Conservation (phyloP, 106 monocot species). For the Platanthera zijinensis region DNA sequence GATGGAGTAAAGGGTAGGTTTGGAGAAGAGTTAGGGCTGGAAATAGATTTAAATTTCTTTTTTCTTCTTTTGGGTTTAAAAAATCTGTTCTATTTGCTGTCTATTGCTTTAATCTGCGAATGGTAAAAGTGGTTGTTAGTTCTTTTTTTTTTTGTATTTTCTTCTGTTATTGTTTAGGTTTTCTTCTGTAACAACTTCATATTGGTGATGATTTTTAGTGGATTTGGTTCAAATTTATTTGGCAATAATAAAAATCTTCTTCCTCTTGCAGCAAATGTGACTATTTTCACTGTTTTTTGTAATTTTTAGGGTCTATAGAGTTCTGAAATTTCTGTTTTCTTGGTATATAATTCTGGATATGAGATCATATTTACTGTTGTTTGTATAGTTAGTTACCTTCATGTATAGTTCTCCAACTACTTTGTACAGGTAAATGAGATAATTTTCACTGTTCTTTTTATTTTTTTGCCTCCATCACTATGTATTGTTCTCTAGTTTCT, state of each 20-base stretch:
- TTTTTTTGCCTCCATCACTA: no score
- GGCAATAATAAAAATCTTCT: background rate
- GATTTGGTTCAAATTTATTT: background rate
- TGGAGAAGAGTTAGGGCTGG: background rate
- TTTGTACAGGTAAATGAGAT: no score
- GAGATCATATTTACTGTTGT: no score
- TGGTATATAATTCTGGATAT: no score
- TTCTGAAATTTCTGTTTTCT: no score
- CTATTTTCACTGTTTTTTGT: no score
- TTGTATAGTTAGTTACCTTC: no score
- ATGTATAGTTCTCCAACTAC: no score
- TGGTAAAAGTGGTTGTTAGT: background rate
- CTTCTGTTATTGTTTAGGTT: background rate
- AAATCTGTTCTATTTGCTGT: background rate
- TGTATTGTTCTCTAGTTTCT: background rate
- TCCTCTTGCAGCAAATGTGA: no score
- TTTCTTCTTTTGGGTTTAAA: background rate
- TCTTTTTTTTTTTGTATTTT: background rate
- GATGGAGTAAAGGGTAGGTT: background rate
- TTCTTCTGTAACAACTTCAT: constrained; percentile 1
- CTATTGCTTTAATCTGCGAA: background rate
- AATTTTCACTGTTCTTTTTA: no score
- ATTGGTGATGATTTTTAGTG: background rate
- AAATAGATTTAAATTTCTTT: background rate
- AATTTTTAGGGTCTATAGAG: no score